Percentiles rank a stretch among this genome's conserved stretches.
phyloP scores from a whole-genome alignment of 2,329 filamentous ascomycete species.

The Diaporthe australafricana region DNA sequence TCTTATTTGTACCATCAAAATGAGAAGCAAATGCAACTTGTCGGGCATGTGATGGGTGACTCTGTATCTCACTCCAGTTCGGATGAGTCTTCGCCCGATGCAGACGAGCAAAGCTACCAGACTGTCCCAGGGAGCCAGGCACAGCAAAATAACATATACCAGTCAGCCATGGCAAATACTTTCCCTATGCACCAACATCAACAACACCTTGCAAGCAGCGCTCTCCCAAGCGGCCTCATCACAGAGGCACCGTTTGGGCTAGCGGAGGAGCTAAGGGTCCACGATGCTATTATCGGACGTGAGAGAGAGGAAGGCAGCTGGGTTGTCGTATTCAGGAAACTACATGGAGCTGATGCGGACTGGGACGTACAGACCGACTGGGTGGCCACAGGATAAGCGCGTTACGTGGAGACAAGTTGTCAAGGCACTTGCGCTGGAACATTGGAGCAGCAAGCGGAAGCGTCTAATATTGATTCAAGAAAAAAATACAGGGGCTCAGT shows the following conservation, averaged over 20 bases:
- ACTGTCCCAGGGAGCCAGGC: neutral
- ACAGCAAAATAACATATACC: neutral
- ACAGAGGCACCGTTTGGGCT: constrained; percentile 48
- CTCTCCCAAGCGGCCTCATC: constrained; percentile 34
- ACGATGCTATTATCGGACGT: constrained; percentile 45
- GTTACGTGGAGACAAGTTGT: neutral
- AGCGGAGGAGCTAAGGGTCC: constrained; percentile 47
- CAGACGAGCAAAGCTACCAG: neutral
- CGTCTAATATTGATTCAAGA: neutral
- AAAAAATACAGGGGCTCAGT: neutral
- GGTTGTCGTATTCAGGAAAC: constrained; percentile 47
- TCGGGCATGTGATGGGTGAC: neutral
- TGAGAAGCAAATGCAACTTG: neutral
- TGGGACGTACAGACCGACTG: constrained; percentile 47
- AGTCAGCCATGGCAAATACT: neutral
- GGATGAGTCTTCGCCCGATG: constrained; percentile 7
- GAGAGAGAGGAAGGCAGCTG: constrained; percentile 47
- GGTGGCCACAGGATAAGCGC: constrained; percentile 35
- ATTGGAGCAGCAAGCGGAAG: neutral
- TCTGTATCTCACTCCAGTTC: constrained; percentile 17
- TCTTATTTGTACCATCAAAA: neutral
- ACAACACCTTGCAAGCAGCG: neutral
- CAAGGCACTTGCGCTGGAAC: neutral
- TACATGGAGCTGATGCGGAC: constrained; percentile 43
- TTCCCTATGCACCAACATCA: constrained; percentile 10